Evolutionary conservation across 805 yeast genomes (phyloP), one percentile per base, ranked within the genome.

Genomic region (Ogataea salicorniae): DNA sequence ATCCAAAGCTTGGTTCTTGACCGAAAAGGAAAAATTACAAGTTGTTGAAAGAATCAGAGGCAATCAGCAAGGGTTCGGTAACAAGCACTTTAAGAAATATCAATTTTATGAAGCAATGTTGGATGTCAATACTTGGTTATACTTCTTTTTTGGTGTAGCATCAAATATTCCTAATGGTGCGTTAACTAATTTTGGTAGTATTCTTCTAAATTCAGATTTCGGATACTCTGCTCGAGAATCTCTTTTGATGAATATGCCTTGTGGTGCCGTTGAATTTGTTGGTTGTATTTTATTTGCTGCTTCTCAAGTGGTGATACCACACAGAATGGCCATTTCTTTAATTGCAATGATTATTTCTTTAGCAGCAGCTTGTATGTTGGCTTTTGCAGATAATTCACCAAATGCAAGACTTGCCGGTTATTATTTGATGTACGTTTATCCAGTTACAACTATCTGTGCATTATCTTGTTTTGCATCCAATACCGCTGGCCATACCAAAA

Each of bases 401-500:
- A 45, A 49, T 5, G 58, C 56, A 42, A 53, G 56, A 42, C 47
- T 63, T 14, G 60, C 66, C 7, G 68, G 68, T 23, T 58, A 58
- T 36, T 68, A 68, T 53, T 43, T 62, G 5, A 38, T 62, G 16
- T 51, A 52, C 26, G 52, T 56, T 22, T 45, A 58, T 5, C 60
- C 65, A 5, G 48, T 63, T 22, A 60, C 61, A 33, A 58, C 61
- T 56, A 57, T 60, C 46, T 59, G 64, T 41, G 46, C 54, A 22
- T 49, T 57, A 11, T 59, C 65, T 15, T 52, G 54, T 47, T 47
- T 50, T 35, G 42, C 51, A n/a, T 63, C 65, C 34, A 61, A 84
- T 59, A 69, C 72, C 41, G 77, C 78, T 6, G 86, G 86, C 8
- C 75, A 73, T 56, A 79, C 85, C 11, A 81, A 84, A 63, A 77